Conservation (phyloP, 495 filamentous ascomycete genomes). For the Talaromyces stipitatus region DNA sequence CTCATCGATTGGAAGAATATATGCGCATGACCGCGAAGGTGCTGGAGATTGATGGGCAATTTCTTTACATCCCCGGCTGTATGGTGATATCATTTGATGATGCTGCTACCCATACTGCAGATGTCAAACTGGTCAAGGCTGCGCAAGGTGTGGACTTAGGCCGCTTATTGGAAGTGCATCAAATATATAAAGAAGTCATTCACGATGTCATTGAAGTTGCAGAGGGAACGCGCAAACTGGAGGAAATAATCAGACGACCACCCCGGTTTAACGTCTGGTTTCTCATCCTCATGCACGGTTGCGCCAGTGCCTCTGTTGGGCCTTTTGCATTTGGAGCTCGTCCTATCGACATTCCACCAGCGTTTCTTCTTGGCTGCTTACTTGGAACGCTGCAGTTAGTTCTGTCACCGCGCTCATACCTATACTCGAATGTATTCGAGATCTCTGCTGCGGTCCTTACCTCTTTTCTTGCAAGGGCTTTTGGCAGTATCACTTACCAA, state of each 20-base stretch:
- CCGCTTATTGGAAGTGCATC: conserved; percentile 74
- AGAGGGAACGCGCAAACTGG: conserved; percentile 65
- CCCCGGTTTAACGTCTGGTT: conserved; percentile 62
- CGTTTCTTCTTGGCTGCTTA: conserved; percentile 77
- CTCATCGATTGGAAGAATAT: conserved; percentile 74
- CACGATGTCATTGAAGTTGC: conserved; percentile 82
- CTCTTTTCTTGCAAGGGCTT: conserved; percentile 80
- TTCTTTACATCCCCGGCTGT: conserved; percentile 85
- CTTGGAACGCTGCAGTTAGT: conserved; percentile 78
- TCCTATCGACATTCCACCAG: conserved; percentile 79
- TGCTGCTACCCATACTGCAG: conserved; percentile 78
- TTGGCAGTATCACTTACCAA: conserved; percentile 64
- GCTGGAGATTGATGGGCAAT: conserved; percentile 84
- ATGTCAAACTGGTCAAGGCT: conserved; percentile 78
- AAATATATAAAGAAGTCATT: conserved; percentile 89
- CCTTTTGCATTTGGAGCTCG: conserved; percentile 89
- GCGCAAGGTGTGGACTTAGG: conserved; percentile 77
- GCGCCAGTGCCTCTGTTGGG: conserved; percentile 70
- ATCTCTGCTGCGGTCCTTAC: conserved; percentile 80
- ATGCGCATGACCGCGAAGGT: conserved; percentile 87
- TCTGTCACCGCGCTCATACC: conserved; percentile 67
- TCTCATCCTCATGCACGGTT: conserved; percentile 74
- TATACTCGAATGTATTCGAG: conserved; percentile 83
- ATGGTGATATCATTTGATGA: conserved; percentile 98
- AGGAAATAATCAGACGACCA: conserved; percentile 54